phyloP scores from a whole-genome alignment of 73 alveolate species.

The Blepharisma stoltei region DNA sequence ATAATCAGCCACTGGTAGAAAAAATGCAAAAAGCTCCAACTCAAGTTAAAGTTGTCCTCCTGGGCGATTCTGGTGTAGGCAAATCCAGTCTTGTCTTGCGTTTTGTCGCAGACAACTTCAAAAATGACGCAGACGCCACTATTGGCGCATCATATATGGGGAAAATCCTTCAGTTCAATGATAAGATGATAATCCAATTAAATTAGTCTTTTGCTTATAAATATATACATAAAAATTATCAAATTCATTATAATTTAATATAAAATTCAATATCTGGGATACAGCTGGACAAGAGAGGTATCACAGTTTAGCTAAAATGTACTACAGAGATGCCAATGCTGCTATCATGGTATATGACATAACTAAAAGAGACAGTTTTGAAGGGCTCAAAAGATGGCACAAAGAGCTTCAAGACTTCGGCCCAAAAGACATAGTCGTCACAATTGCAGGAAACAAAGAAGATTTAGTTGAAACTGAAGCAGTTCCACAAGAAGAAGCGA shows the following conservation, averaged over 20 bases:
- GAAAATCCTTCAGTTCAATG: conserved; percentile 44
- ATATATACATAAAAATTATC: too few species aligned
- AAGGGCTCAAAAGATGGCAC: conserved; percentile 69
- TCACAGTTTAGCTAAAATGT: conserved; percentile 64
- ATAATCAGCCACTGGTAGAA: neutral
- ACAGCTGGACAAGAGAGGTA: conserved; percentile 91
- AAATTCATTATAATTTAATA: too few species aligned
- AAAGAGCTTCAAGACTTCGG: conserved; percentile 71
- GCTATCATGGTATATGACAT: conserved; percentile 78
- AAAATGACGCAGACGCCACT: conserved; percentile 61
- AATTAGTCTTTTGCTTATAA: too few species aligned
- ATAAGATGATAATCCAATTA: conserved; percentile 12
- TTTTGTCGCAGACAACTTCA: conserved; percentile 54
- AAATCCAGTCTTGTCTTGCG: conserved; percentile 72
- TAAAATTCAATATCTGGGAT: conserved; percentile 75
- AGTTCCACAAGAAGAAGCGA: conserved; percentile 51
- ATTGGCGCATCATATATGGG: conserved; percentile 75
- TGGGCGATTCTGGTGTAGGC: conserved; percentile 93
- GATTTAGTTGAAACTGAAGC: conserved; percentile 73
- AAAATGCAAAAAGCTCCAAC: conserved; percentile 30
- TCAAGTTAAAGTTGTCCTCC: conserved; percentile 66
- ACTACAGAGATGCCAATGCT: conserved; percentile 84
- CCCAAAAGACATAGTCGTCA: conserved; percentile 59
- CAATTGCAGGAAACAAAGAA: conserved; percentile 80
- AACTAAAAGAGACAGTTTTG: conserved; percentile 58